These are phyloP conservation scores for Pulveroboletus sp. DNA, from an alignment of 768 basidiomycete genomes.

Conservation along the genomic window DNA sequence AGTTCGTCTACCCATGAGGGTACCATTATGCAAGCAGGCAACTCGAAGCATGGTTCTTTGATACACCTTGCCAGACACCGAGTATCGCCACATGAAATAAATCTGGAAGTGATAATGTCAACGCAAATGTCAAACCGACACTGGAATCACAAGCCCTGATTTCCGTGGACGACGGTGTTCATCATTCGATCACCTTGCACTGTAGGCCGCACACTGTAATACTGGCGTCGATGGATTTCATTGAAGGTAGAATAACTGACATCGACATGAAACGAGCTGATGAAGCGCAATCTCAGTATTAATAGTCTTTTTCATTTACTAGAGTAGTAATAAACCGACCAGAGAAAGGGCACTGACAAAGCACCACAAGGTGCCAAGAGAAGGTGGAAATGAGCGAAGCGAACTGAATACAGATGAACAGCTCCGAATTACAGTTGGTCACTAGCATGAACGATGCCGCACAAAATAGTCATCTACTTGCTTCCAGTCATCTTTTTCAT, in stretches of 20 bases:
- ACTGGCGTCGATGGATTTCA: conserved; percentile 13
- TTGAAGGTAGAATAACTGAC: conserved; percentile 12
- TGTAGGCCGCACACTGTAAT: not conserved
- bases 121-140: too few relatives aligned
- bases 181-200: conserved; percentile 13
- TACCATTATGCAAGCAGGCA: too few relatives aligned
- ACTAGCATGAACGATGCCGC: not conserved
- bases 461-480: conserved; percentile 14
- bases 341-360: too few relatives aligned
- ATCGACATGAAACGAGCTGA: not conserved
- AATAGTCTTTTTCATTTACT: too few relatives aligned
- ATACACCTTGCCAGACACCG: too few relatives aligned
- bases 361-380: not conserved
- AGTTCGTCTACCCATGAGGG: too few relatives aligned
- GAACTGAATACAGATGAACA: too few relatives aligned
- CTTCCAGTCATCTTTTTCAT: conserved; percentile 53
- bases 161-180: conserved; percentile 14
- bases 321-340: too few relatives aligned
- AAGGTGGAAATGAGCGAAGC: not conserved
- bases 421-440: too few relatives aligned
- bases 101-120: too few relatives aligned
- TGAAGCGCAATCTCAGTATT: not conserved
- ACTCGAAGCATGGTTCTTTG: too few relatives aligned
- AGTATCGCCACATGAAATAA: too few relatives aligned
- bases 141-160: not conserved